These are phyloP conservation scores for Trichophaea hybrida DNA, from an alignment of 2,329 filamentous ascomycete species.

Conservation along the genomic window DNA sequence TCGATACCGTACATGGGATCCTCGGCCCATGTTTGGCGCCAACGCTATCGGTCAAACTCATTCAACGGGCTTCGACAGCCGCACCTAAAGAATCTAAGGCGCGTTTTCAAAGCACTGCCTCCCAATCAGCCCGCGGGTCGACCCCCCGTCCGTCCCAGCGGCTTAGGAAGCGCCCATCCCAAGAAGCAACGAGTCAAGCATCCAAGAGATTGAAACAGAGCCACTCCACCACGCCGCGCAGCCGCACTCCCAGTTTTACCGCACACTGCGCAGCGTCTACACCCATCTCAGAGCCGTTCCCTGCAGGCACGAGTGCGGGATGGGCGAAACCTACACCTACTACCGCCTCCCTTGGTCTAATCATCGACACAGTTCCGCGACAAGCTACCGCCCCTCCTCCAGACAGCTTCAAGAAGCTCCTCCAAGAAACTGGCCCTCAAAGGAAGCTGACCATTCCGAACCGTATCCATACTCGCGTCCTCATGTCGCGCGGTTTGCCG, in stretches of 20 bases:
- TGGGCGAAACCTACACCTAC: not conserved
- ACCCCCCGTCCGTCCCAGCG: not conserved
- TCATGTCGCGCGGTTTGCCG: not conserved
- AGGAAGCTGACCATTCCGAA: not conserved
- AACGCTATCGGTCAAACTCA: not conserved
- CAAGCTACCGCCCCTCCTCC: not conserved
- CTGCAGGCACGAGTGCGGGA: no score
- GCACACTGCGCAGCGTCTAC: no score
- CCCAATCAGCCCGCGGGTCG: not conserved
- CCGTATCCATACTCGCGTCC: constrained; percentile 1
- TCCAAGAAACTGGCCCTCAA: not conserved
- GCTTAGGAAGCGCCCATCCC: not conserved
- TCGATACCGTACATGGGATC: not conserved
- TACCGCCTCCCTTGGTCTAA: not conserved
- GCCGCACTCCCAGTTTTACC: no score
- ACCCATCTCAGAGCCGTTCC: no score
- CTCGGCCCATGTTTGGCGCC: not conserved
- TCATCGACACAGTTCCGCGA: not conserved
- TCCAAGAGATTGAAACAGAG: not conserved
- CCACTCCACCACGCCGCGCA: not conserved
- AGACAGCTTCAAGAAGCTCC: not conserved
- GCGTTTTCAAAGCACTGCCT: not conserved
- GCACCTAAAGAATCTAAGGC: not conserved
- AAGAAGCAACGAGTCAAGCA: not conserved
- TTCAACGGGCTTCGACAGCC: not conserved